Base-by-base conservation (phyloP, 495 filamentous ascomycete genomes). In the Sporormia fimetaria region DNA sequence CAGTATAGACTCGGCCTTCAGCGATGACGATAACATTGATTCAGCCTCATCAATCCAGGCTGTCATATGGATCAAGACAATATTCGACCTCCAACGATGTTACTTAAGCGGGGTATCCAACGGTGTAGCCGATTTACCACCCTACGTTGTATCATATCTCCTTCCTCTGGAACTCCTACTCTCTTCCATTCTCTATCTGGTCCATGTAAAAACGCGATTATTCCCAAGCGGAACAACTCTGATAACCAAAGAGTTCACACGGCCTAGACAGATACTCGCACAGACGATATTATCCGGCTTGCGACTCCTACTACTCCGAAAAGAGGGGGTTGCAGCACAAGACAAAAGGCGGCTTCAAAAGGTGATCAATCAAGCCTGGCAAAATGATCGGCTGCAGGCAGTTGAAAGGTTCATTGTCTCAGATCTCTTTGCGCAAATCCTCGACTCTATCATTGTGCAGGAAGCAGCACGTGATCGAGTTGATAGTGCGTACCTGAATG, bases 1-100 rank as follows among this genome's bases (percentile, higher is more conserved):
- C 26, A 31, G 40, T 12, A 14, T 53, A 16, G 44, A 44, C 5
- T 48, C 42, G 6, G 29, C 49, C 1, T 36, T 44, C 8, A 38
- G 35, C 22, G 36, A 44, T 12, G 38, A 48, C 18, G 40, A 21
- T 6, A 33, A 43, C 2, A 16, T 20, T 8, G 41, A 44, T 21
- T 22, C 23, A 3, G 44, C 47, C 10, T 33, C 35, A 12, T 47
- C 49, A 6, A 37, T 48, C 21, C 38, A 31, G 14, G 22, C 36
- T n/a, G 38, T 53, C 28, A 47, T 53, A 27, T 53, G 49, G 49
- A 44, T 53, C 26, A 53, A 48, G 29, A 40, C 44, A 3, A 40
- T 53, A 10, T 44, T 48, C 31, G 49, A 53, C 29, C 40, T 53
- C 6, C 44, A 53, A 29, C 32, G 49, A 18, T 30, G 27, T 22